Evolutionary conservation across 768 basidiomycete species (phyloP).

Genomic region (Panaeolus cyanescens): DNA sequence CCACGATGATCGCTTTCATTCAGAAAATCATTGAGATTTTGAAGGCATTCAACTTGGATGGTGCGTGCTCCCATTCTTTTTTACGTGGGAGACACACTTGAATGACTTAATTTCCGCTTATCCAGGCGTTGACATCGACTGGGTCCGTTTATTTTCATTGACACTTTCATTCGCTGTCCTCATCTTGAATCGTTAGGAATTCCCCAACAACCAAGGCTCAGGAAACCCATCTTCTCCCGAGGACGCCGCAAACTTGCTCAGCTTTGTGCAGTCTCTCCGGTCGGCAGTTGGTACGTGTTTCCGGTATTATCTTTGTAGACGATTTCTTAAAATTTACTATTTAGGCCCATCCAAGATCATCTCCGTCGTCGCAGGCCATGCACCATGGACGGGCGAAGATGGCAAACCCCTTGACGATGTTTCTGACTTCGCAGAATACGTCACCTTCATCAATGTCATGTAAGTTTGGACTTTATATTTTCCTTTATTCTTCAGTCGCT

Average conservation of each 20-base stretch:
- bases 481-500: neutral
- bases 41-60: constrained; percentile 36
- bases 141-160: constrained; percentile 35
- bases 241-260: constrained; percentile 65
- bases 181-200: constrained; percentile 48
- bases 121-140: constrained; percentile 52
- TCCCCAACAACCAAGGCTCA: constrained; percentile 61
- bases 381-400: constrained; percentile 63
- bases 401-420: constrained; percentile 64
- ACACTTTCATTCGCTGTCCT: neutral
- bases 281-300: constrained; percentile 43
- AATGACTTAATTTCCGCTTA: neutral
- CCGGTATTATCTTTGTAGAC: neutral
- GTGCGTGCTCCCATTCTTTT: constrained; percentile 45
- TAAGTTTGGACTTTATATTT: constrained; percentile 16
- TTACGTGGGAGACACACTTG: no score
- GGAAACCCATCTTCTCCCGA: constrained; percentile 57
- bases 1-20: constrained; percentile 47
- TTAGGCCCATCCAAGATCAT: constrained; percentile 57
- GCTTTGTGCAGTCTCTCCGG: constrained; percentile 58
- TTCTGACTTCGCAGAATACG: constrained; percentile 58
- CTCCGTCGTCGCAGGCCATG: constrained; percentile 67
- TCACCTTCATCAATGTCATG: constrained; percentile 74
- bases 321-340: neutral
- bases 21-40: constrained; percentile 56